phyloP scores from a whole-genome alignment of 768 basidiomycete genomes.

The Boletus coccyginus region DNA sequence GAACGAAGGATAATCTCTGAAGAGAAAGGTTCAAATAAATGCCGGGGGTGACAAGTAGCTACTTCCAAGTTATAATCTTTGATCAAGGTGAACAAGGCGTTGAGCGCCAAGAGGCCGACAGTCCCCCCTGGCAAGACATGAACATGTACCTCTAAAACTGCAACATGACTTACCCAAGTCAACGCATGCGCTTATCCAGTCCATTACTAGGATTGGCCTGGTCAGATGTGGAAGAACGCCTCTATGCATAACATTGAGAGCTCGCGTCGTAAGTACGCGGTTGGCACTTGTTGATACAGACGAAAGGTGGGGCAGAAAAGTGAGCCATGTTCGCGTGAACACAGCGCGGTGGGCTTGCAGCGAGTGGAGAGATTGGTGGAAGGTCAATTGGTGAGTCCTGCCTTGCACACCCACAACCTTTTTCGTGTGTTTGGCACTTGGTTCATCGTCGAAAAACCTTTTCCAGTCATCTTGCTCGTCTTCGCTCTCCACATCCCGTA shows the following conservation, averaged over 20 bases:
- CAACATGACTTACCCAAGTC: slow-evolving; percentile 59
- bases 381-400: slow-evolving; percentile 61
- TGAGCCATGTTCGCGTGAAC: slow-evolving; percentile 80
- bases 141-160: not conserved
- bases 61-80: slow-evolving; percentile 90
- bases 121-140: slow-evolving; percentile 59
- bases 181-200: slow-evolving; percentile 84
- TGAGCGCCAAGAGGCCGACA: slow-evolving; percentile 84
- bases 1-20: slow-evolving; percentile 93
- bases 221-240: slow-evolving; percentile 84
- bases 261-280: slow-evolving; percentile 48
- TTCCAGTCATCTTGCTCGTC: slow-evolving; percentile 67
- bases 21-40: slow-evolving; percentile 3
- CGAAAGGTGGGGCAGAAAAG: slow-evolving; percentile 60
- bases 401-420: slow-evolving; percentile 35
- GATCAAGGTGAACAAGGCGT: slow-evolving; percentile 88
- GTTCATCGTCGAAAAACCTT: slow-evolving; percentile 76
- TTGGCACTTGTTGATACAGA: slow-evolving; percentile 28
- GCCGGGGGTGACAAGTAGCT: not conserved
- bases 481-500: slow-evolving; percentile 33
- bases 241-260: slow-evolving; percentile 76
- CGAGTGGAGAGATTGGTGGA: slow-evolving; percentile 77
- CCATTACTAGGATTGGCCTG: slow-evolving; percentile 77
- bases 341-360: slow-evolving; percentile 75
- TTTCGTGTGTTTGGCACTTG: slow-evolving; percentile 35